Conservation (phyloP, 2,329 filamentous ascomycete genomes). For the Exutisphaerella laricina region DNA sequence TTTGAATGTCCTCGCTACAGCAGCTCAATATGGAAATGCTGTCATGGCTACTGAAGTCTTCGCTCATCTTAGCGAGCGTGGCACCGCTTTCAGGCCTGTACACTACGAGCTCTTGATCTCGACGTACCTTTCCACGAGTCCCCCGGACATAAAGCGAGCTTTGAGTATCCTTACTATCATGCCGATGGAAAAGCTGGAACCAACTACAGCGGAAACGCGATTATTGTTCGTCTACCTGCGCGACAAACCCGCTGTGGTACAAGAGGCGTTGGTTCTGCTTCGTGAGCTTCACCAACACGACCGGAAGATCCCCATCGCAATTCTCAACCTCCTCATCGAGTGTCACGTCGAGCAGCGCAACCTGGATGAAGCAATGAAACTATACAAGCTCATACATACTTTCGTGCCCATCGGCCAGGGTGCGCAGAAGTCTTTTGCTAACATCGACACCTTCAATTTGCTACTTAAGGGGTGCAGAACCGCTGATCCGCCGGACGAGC, state of each 20-base stretch:
- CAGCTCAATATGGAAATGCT: slow-evolving; percentile 62
- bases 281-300: slow-evolving; percentile 48
- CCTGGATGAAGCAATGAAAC: slow-evolving; percentile 49
- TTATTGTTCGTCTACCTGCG: slow-evolving; percentile 56
- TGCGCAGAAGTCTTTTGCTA: slow-evolving; percentile 28
- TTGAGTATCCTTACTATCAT: slow-evolving; percentile 70
- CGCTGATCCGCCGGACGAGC: slow-evolving; percentile 38
- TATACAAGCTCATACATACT: slow-evolving; percentile 57
- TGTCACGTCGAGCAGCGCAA: slow-evolving; percentile 42
- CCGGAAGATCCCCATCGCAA: slow-evolving; percentile 47
- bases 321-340: slow-evolving; percentile 50
- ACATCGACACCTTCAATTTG: slow-evolving; percentile 56
- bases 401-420: slow-evolving; percentile 27
- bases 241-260: slow-evolving; percentile 41
- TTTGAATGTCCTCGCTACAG: slow-evolving; percentile 64
- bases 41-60: slow-evolving; percentile 66
- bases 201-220: slow-evolving; percentile 57
- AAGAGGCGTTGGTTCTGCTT: slow-evolving; percentile 53
- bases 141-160: slow-evolving; percentile 56
- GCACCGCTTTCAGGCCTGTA: slow-evolving; percentile 53
- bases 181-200: slow-evolving; percentile 55
- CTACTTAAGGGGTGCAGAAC: slow-evolving; percentile 37
- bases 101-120: slow-evolving; percentile 79
- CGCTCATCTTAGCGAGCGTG: slow-evolving; percentile 55
- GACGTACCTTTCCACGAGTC: slow-evolving; percentile 54